Evolutionary conservation across 805 yeast genomes (phyloP).

Genomic region (Cyberlindnera xishuangbannaensis): DNA sequence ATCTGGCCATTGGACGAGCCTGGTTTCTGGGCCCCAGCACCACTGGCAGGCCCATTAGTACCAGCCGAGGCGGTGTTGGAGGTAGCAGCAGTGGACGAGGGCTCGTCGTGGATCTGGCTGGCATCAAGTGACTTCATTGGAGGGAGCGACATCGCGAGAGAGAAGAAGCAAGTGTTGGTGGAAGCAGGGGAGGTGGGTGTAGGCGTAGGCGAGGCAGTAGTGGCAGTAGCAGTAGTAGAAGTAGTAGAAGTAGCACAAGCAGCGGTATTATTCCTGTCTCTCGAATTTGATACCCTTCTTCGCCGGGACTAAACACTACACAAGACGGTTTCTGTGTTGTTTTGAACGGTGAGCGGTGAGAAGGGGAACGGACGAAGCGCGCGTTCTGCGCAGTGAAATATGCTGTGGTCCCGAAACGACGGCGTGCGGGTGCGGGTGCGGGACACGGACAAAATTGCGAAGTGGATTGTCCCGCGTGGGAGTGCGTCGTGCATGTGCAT

Average conservation of each 20-base stretch:
- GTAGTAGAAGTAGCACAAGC: too few relatives aligned
- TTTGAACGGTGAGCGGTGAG: too few relatives aligned
- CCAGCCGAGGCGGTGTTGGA: conserved; percentile 7
- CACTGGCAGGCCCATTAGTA: conserved; percentile 8
- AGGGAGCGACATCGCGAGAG: conserved; percentile 12
- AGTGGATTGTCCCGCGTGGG: too few relatives aligned
- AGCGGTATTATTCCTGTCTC: too few relatives aligned
- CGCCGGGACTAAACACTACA: too few relatives aligned
- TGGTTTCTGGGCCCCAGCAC: conserved; percentile 2
- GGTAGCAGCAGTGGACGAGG: conserved; percentile 6
- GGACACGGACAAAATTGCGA: not conserved
- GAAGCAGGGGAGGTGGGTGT: not conserved
- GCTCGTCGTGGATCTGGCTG: conserved; percentile 10
- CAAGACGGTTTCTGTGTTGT: not conserved
- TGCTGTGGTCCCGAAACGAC: conserved; percentile 1
- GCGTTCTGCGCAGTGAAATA: conserved; percentile 3
- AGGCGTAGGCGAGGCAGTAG: too few relatives aligned
- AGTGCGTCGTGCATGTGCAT: too few relatives aligned
- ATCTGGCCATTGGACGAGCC: conserved; percentile 6
- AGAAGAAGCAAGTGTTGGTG: not conserved
- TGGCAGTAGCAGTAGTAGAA: too few relatives aligned
- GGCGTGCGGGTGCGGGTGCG: not conserved
- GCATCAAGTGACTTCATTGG: conserved; percentile 14
- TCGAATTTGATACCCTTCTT: too few relatives aligned
- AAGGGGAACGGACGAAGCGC: too few relatives aligned